Evolutionary conservation across 768 basidiomycete species (phyloP).

Genomic region (Hygrophorus russula): DNA sequence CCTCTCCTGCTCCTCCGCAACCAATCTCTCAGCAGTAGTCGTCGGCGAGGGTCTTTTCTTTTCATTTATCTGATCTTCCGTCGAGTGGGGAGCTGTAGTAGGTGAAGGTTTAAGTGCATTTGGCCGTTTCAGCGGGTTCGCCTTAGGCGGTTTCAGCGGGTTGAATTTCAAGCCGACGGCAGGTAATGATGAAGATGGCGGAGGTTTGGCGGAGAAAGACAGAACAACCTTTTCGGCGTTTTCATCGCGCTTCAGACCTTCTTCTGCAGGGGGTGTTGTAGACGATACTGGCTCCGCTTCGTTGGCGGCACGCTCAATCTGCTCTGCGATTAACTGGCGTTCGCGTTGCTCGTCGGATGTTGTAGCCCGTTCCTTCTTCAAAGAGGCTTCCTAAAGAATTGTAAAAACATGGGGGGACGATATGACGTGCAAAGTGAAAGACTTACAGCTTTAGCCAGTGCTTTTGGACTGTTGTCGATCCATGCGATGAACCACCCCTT

Average conservation of each 20-base stretch:
- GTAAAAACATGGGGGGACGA: slow-evolving; percentile 6
- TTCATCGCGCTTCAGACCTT: slow-evolving; percentile 65
- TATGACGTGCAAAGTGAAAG: not conserved
- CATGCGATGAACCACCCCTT: slow-evolving; percentile 97
- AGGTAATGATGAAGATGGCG: slow-evolving; percentile 20
- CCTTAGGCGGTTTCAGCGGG: slow-evolving; percentile 39
- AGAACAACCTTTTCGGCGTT: slow-evolving; percentile 64
- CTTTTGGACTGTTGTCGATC: slow-evolving; percentile 95
- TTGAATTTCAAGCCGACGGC: slow-evolving; percentile 48
- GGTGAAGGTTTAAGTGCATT: slow-evolving; percentile 60
- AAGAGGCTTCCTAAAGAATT: slow-evolving; percentile 51
- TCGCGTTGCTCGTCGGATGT: slow-evolving; percentile 94
- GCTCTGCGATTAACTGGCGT: slow-evolving; percentile 78
- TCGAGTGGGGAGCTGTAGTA: slow-evolving; percentile 15
- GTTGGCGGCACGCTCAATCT: slow-evolving; percentile 78
- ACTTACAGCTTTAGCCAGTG: slow-evolving; percentile 77
- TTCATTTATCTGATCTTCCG: slow-evolving; percentile 15
- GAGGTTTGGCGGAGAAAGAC: slow-evolving; percentile 51
- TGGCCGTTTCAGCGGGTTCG: slow-evolving; percentile 57
- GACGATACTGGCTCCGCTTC: slow-evolving; percentile 31
- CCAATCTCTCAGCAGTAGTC: slow-evolving; percentile 78
- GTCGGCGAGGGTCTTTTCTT: slow-evolving; percentile 57
- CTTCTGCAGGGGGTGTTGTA: slow-evolving; percentile 31
- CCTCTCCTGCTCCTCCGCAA: slow-evolving; percentile 84
- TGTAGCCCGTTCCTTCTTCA: slow-evolving; percentile 88